Conservation (phyloP, 345 rosid species). For the rapeseed (Brassica napus) region Da-Ae NC_063451.1:40355501-40356000, state of each 20-base stretch:
- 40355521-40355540: constrained; percentile 5
- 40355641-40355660: constrained; percentile 64
- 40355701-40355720: constrained; percentile 96
- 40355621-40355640: not conserved
- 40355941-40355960: constrained; percentile 45
- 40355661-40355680: constrained; percentile 86
- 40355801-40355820: constrained; percentile 85
- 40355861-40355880: constrained; percentile 37
- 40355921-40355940: not conserved
- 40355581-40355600: not conserved
- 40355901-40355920: not conserved
- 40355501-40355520: constrained; percentile 66
- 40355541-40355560: not conserved
- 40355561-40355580: not conserved
- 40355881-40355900: not conserved
- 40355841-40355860: constrained; percentile 94
- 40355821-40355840: constrained; percentile 94
- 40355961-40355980: constrained; percentile 96
- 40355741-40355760: not conserved
- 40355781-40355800: not conserved
- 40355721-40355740: constrained; percentile 24
- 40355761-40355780: constrained; percentile 8
- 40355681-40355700: constrained; percentile 80
- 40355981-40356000: constrained; percentile 91
- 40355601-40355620: not conserved